Conservation (phyloP, 192 early-diverging fungal genomes). For the Umbelopsis isabellina region DNA sequence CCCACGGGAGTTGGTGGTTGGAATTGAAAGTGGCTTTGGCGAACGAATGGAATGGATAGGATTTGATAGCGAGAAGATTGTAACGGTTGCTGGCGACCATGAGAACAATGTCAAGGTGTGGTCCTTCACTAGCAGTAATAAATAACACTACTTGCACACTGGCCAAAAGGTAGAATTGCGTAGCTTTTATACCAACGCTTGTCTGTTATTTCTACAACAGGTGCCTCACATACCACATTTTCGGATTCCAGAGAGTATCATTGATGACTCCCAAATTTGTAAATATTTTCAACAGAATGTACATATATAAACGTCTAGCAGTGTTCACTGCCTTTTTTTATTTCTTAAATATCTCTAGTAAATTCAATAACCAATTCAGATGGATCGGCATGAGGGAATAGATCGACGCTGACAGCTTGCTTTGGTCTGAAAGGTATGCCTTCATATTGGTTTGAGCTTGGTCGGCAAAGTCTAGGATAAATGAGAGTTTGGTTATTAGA, state of each 20-base stretch:
- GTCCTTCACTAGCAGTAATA: slow-evolving; percentile 9
- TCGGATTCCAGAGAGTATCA: too few species aligned
- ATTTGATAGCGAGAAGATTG: slow-evolving; percentile 20
- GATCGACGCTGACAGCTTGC: slow-evolving; percentile 64
- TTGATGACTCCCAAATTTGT: too few species aligned
- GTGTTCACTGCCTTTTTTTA: not conserved
- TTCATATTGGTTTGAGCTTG: slow-evolving; percentile 61
- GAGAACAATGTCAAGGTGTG: slow-evolving; percentile 21
- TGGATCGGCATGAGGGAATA: slow-evolving; percentile 77
- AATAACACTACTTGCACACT: not conserved
- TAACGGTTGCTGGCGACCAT: slow-evolving; percentile 17
- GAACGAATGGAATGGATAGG: slow-evolving; percentile 18
- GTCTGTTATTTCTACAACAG: too few species aligned
- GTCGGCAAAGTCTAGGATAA: slow-evolving; percentile 62
- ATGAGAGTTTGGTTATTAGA: not conserved
- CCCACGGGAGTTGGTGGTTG: not conserved
- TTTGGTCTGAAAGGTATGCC: slow-evolving; percentile 64
- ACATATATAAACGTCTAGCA: too few species aligned
- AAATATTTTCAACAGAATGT: too few species aligned
- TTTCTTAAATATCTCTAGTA: slow-evolving; percentile 34
- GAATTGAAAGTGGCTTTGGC: slow-evolving; percentile 13
- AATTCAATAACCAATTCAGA: slow-evolving; percentile 75
- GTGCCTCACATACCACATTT: too few species aligned
- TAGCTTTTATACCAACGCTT: too few species aligned
- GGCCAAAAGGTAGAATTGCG: not conserved